These are phyloP conservation scores for Herpetomonas samuelpessoai DNA, from an alignment of 208 protist genomes.

Conservation along the genomic window DNA sequence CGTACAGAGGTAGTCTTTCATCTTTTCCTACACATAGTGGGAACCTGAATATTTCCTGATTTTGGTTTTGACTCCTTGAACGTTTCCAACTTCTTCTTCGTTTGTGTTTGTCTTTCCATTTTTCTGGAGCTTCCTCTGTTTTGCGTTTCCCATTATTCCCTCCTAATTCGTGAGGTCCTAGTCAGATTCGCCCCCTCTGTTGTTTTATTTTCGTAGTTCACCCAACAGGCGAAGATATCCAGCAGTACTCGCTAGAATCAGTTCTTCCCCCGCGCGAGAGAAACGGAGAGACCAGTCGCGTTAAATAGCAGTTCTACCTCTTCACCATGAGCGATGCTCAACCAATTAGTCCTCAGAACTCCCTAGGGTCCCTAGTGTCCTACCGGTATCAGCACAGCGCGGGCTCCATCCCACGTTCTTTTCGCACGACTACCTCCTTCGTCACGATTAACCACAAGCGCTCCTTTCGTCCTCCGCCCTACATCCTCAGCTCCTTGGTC, in stretches of 20 bases:
- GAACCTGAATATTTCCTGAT: no score
- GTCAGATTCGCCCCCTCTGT: background rate
- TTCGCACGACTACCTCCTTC: conserved; percentile 28
- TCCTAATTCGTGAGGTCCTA: no score
- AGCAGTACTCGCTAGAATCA: no score
- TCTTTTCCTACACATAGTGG: no score
- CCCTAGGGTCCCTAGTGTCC: conserved; percentile 11
- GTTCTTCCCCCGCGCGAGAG: no score
- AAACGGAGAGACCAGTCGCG: no score
- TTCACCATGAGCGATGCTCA: no score
- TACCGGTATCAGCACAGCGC: conserved; percentile 12
- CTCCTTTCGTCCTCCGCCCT: conserved; percentile 34
- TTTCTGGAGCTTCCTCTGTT: background rate
- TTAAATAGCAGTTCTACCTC: no score
- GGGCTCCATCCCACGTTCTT: background rate
- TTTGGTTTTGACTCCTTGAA: background rate
- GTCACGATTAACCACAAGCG: conserved; percentile 41
- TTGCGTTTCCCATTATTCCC: background rate
- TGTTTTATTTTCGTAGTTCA: conserved; percentile 1
- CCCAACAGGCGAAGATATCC: no score
- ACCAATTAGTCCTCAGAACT: background rate
- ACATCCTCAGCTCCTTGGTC: conserved; percentile 26
- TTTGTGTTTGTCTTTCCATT: background rate
- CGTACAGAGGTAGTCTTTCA: no score
- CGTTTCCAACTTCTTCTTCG: background rate